Evolutionary conservation across 164 flowering plant genomes (phyloP), one percentile per base, ranked within the genome.

Genomic region (Tinospora cordifolia): DNA sequence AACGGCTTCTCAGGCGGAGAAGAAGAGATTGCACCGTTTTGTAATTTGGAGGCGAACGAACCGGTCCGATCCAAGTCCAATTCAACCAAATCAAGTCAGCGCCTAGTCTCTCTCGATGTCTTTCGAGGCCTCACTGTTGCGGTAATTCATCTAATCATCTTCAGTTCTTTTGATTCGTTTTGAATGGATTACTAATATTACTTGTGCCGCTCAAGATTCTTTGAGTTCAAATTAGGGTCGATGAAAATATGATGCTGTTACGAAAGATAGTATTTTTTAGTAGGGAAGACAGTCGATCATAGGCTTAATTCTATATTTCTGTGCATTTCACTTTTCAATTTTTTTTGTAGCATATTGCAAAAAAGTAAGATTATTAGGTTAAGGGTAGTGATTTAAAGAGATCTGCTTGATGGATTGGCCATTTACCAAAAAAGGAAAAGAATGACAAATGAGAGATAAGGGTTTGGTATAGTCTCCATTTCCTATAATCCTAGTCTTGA

Each of bases 61-160:
- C 60, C 70, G 22, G 71, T 72, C 14, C 65, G 27, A 67, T 19
- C 75, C 10, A 66, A 57, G 41, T 77, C n/a, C n/a, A n/a, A n/a
- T n/a, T n/a, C n/a, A n/a, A n/a, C n/a, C n/a, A n/a, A n/a, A n/a
- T n/a, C n/a, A n/a, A n/a, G n/a, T n/a, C n/a, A n/a, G n/a, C n/a
- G n/a, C n/a, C n/a, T n/a, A n/a, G n/a, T n/a, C n/a, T n/a, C n/a
- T n/a, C n/a, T n/a, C n/a, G n/a, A n/a, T n/a, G n/a, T n/a, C 66
- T 86, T 87, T 71, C 93, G 91, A 21, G 93, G 93, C 67, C 86
- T 89, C 73, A 87, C 87, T 44, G 82, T 89, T 72, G 93, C 88
- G 67, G 93, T 89, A 76, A 54, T 60, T 38, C 0, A 4, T 67
- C 41, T 25, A 36, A 62, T 39, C 51, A 47, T 49, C 67, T 49